Conservation (phyloP, 345 rosid species). For the Kernera saxatilis region DNA sequence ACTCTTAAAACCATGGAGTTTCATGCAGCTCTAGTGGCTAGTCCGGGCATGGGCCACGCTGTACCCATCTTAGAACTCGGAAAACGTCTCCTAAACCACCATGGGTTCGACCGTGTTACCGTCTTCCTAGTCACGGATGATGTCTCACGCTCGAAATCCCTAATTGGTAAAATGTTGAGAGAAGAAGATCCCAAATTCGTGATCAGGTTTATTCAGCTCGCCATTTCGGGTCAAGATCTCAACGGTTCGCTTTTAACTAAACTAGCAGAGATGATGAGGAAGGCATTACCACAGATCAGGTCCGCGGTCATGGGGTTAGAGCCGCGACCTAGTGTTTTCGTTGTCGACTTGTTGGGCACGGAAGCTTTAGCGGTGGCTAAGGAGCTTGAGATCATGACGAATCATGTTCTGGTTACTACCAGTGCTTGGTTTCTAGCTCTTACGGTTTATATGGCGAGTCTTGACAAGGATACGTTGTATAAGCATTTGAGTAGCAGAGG, state of each 20-base stretch:
- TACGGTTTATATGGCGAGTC: constrained; percentile 34
- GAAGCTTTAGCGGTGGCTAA: constrained; percentile 46
- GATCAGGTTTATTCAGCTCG: constrained; percentile 25
- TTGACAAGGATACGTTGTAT: constrained; percentile 25
- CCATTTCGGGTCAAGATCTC: constrained; percentile 24
- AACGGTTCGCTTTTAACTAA: constrained; percentile 19
- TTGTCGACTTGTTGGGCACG: constrained; percentile 49
- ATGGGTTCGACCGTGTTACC: constrained; percentile 15
- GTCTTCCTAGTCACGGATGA: constrained; percentile 26
- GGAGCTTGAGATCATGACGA: constrained; percentile 38
- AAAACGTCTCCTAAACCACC: constrained; percentile 18
- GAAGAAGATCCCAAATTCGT: constrained; percentile 18
- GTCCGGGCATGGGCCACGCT: constrained; percentile 38
- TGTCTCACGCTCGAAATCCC: constrained; percentile 8
- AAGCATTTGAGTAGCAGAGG: constrained; percentile 18
- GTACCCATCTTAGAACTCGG: constrained; percentile 29
- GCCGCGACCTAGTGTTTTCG: constrained; percentile 32
- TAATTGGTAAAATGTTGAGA: not conserved
- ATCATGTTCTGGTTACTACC: constrained; percentile 37
- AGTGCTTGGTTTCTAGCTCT: constrained; percentile 63
- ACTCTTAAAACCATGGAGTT: not conserved
- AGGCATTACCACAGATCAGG: constrained; percentile 36
- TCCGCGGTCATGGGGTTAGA: constrained; percentile 31
- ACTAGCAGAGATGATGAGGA: constrained; percentile 38
- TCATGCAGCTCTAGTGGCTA: constrained; percentile 30